Evolutionary conservation across 192 early-diverging fungal genomes (phyloP).

Genomic region (Backusella psychrophila): DNA sequence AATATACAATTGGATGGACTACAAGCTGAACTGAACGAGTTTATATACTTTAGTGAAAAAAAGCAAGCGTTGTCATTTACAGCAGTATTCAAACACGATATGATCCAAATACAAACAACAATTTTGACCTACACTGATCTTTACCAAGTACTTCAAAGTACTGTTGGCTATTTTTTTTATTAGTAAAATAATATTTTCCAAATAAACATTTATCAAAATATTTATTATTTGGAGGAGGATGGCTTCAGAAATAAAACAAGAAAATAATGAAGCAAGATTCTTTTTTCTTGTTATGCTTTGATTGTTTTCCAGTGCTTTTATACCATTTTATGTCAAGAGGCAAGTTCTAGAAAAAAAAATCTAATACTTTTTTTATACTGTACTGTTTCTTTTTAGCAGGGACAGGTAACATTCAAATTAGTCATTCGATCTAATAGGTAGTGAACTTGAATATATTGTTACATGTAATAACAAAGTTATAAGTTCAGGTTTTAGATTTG

Average conservation of each 20-base stretch:
- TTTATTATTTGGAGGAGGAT: not conserved
- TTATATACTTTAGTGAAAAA: not conserved
- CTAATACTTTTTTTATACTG: not conserved
- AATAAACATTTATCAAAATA: not conserved
- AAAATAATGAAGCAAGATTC: not conserved
- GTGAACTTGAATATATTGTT: constrained; percentile 1
- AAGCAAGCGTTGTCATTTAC: not conserved
- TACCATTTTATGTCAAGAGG: not conserved
- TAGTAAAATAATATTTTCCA: not conserved
- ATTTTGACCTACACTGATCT: not conserved
- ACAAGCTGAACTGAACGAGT: not conserved
- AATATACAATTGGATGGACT: not conserved
- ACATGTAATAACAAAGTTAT: not conserved
- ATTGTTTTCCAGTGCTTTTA: not conserved
- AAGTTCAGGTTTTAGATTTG: not conserved
- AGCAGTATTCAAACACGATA: not conserved
- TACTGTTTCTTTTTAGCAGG: not conserved
- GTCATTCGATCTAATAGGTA: not conserved
- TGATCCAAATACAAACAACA: not conserved
- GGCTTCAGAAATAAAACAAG: not conserved
- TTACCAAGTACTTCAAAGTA: not conserved
- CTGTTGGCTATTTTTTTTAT: not conserved
- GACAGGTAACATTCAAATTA: not conserved
- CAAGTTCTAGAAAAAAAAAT: not conserved
- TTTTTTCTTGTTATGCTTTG: not conserved